These are phyloP conservation scores for Verticillium alfalfae DNA, from an alignment of 2,329 filamentous ascomycete species.

Conservation along the genomic window DNA sequence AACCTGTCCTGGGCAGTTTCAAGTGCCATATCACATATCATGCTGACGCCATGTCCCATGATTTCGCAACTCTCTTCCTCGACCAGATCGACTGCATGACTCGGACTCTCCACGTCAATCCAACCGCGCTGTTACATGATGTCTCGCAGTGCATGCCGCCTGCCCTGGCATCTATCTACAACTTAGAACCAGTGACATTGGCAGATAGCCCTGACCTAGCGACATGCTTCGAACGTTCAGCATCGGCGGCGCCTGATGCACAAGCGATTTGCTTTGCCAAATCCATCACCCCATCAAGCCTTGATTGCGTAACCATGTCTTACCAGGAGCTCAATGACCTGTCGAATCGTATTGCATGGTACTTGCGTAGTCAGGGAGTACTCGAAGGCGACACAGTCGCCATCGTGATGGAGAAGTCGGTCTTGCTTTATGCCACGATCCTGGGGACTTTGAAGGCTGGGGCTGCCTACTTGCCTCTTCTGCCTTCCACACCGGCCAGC, in stretches of 20 bases:
- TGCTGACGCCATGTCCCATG: conserved; percentile 39
- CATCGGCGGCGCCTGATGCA: conserved; percentile 38
- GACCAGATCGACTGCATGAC: conserved; percentile 55
- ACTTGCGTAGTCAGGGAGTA: conserved; percentile 42
- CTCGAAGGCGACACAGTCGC: conserved; percentile 56
- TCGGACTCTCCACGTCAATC: conserved; percentile 15
- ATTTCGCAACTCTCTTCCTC: conserved; percentile 51
- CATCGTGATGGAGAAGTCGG: conserved; percentile 72
- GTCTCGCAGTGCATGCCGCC: conserved; percentile 20
- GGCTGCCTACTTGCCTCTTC: conserved; percentile 73
- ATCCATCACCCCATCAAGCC: conserved; percentile 29
- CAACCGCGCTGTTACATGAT: neutral
- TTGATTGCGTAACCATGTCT: conserved; percentile 41
- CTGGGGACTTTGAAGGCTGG: conserved; percentile 70
- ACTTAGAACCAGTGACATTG: conserved; percentile 28
- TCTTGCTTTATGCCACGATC: conserved; percentile 66
- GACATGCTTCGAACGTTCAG: conserved; percentile 48
- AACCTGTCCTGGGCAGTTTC: conserved; percentile 47
- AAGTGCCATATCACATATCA: conserved; percentile 42
- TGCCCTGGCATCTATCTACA: conserved; percentile 42
- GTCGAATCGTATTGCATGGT: conserved; percentile 50
- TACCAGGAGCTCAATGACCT: conserved; percentile 59
- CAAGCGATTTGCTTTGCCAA: conserved; percentile 61
- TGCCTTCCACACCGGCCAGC: conserved; percentile 62
- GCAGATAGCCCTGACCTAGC: conserved; percentile 38